A percentile compares a stretch with the other conserved stretches of the same genome.
Conservation (phyloP, 1,139 yeast genomes). For the Yarrowia galli region DNA sequence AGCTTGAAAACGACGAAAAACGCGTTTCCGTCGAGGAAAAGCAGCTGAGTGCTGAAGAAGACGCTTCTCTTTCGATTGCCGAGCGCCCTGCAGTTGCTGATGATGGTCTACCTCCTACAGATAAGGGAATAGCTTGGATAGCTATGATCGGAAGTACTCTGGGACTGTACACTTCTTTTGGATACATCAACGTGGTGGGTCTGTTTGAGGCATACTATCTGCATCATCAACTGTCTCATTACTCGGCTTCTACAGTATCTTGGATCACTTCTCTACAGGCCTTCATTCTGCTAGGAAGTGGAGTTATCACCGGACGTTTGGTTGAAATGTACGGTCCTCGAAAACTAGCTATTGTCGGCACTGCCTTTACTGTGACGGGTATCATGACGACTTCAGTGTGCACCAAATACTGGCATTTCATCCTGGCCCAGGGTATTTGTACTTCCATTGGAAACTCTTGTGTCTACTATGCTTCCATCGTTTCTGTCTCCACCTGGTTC, state of each 20-base stretch:
- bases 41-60: neutral
- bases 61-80: neutral
- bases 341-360: slow-evolving; percentile 19
- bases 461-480: slow-evolving; percentile 30
- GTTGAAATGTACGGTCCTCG: slow-evolving; percentile 35
- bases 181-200: slow-evolving; percentile 37
- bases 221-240: slow-evolving; percentile 28
- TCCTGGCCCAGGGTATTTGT: slow-evolving; percentile 36
- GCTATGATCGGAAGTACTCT: slow-evolving; percentile 30
- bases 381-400: slow-evolving; percentile 35
- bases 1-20: neutral
- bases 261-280: slow-evolving; percentile 35
- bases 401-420: slow-evolving; percentile 23
- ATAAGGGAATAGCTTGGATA: slow-evolving; percentile 25
- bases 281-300: slow-evolving; percentile 20
- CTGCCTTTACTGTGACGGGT: slow-evolving; percentile 13
- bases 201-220: slow-evolving; percentile 33
- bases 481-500: slow-evolving; percentile 28
- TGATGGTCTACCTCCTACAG: neutral
- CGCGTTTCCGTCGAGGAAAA: slow-evolving; percentile 10
- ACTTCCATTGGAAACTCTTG: slow-evolving; percentile 31
- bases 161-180: slow-evolving; percentile 27
- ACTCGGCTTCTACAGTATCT: slow-evolving; percentile 15
- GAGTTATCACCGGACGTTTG: slow-evolving; percentile 13
- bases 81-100: neutral